Conservation (phyloP, 148 eudicot species). For the Pouteria glomerata region DNA sequence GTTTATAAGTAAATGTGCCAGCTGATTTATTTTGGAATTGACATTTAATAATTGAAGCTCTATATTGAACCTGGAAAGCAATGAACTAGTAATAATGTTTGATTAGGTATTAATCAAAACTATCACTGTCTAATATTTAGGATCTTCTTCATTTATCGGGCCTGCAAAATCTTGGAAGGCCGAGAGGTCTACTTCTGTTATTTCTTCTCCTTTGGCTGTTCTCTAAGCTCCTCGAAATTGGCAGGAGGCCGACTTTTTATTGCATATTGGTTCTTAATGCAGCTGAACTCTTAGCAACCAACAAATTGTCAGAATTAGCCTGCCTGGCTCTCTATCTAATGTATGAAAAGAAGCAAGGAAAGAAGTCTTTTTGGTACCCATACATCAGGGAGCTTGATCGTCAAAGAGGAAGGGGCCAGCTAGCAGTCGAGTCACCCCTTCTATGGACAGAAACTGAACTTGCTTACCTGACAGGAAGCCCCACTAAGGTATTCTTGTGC, state of each 20-base stretch:
- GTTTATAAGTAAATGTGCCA: background rate
- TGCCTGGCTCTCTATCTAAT: constrained; percentile 95
- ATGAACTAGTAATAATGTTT: background rate
- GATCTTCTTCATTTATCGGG: background rate
- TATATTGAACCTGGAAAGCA: background rate
- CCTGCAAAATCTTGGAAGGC: background rate
- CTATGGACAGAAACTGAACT: constrained; percentile 83
- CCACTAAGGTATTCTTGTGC: constrained; percentile 55
- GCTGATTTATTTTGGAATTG: background rate
- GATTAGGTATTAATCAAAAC: background rate
- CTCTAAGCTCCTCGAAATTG: background rate
- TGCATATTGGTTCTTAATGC: constrained; percentile 34
- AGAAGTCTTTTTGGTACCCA: constrained; percentile 93
- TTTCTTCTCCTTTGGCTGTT: background rate
- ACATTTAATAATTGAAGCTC: background rate
- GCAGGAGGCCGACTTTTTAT: constrained; percentile 9
- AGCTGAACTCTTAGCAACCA: constrained; percentile 95
- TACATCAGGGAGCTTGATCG: constrained; percentile 98
- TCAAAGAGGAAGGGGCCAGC: constrained; percentile 96
- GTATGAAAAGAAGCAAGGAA: constrained; percentile 99
- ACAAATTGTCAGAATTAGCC: constrained; percentile 95
- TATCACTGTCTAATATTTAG: too few species aligned
- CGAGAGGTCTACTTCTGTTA: background rate
- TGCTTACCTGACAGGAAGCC: constrained; percentile 80
- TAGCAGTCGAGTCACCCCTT: constrained; percentile 96